These are phyloP conservation scores for Eruca vesicaria DNA, from an alignment of 441 rosid genomes.

Conservation along the genomic window DNA sequence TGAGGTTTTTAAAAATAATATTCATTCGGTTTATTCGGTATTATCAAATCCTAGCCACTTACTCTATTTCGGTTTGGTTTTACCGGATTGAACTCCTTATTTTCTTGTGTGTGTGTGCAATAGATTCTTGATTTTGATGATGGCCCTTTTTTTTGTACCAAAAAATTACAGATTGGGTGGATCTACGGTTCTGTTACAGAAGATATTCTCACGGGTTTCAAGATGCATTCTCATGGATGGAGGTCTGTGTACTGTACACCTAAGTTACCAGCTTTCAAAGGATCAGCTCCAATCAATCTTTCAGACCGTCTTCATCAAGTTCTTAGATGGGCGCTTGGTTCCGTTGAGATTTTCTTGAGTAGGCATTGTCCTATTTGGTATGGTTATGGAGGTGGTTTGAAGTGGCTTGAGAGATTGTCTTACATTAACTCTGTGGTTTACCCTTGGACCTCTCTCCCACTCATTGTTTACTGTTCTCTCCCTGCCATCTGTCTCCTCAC, in stretches of 20 bases:
- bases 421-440: constrained; percentile 88
- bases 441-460: constrained; percentile 92
- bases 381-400: constrained; percentile 90
- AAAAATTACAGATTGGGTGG: constrained; percentile 70
- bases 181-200: constrained; percentile 98
- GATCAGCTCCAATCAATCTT: constrained; percentile 97
- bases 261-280: constrained; percentile 81
- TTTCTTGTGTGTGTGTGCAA: neutral
- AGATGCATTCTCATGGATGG: constrained; percentile 99
- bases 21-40: too few species aligned
- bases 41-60: too few species aligned
- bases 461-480: constrained; percentile 79
- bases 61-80: too few species aligned
- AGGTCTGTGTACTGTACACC: constrained; percentile 95
- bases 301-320: constrained; percentile 99
- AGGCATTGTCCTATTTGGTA: constrained; percentile 98
- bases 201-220: constrained; percentile 97
- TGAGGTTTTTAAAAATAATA: too few species aligned
- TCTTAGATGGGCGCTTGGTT: constrained; percentile 96
- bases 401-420: constrained; percentile 82
- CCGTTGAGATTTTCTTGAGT: constrained; percentile 95
- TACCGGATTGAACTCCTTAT: neutral
- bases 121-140: constrained; percentile 18
- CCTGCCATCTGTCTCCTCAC: constrained; percentile 96
- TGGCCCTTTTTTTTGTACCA: neutral